A percentile compares a stretch with the other conserved stretches of the same genome.
Conservation (phyloP, 768 basidiomycete genomes). For the Boletus bicolor region DNA sequence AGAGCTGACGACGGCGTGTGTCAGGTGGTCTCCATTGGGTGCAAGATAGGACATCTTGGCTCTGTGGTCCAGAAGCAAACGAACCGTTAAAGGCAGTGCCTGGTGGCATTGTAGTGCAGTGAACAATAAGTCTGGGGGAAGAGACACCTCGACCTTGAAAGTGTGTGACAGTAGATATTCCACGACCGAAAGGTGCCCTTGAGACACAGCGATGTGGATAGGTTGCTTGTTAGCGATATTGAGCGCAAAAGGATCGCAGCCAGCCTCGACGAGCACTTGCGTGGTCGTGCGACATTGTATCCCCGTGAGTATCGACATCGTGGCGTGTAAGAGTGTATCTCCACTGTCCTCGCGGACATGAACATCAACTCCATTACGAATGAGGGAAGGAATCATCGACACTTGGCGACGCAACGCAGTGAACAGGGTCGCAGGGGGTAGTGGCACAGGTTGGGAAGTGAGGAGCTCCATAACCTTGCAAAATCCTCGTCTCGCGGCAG, state of each 20-base stretch:
- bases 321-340: neutral
- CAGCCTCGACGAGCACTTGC: neutral
- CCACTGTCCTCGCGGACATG: neutral
- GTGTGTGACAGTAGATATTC: neutral
- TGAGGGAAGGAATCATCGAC: neutral
- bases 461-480: neutral
- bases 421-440: neutral
- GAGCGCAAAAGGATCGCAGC: neutral
- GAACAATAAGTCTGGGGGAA: too few species aligned
- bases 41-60: neutral
- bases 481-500: neutral
- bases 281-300: neutral
- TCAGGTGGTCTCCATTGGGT: neutral
- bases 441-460: neutral
- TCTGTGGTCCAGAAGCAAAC: neutral
- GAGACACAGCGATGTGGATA: neutral
- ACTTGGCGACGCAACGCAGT: neutral
- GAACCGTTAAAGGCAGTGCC: neutral
- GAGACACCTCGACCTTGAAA: too few species aligned
- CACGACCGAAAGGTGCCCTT: neutral
- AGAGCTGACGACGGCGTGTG: neutral
- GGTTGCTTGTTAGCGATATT: neutral
- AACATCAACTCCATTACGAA: neutral
- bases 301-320: neutral
- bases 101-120: fast-evolving